These are phyloP conservation scores for Leccinum olivaceopallidum DNA, from an alignment of 768 basidiomycete species.

Conservation along the genomic window DNA sequence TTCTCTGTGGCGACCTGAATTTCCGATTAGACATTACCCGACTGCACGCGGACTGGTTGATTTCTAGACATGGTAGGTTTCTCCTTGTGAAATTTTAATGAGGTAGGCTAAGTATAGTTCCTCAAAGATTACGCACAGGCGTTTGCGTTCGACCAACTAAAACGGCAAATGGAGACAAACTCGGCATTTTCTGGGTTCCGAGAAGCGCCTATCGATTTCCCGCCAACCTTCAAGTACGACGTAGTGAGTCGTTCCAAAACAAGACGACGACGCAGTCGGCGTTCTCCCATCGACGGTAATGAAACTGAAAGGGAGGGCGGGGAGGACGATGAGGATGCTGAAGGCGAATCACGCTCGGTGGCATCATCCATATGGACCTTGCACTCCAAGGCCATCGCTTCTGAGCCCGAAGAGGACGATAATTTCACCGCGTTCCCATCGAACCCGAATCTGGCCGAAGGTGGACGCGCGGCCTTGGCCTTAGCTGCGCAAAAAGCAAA, in stretches of 20 bases:
- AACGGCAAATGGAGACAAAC: constrained; percentile 68
- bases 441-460: constrained; percentile 31
- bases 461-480: constrained; percentile 39
- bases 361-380: constrained; percentile 52
- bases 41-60: constrained; percentile 92
- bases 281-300: constrained; percentile 39
- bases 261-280: constrained; percentile 37
- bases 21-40: constrained; percentile 88
- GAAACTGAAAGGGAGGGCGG: constrained; percentile 41
- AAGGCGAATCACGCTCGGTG: constrained; percentile 51
- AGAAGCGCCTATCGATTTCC: constrained; percentile 81
- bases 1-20: constrained; percentile 90
- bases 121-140: constrained; percentile 77
- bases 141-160: constrained; percentile 87
- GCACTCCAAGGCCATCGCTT: constrained; percentile 36
- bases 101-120: constrained; percentile 9
- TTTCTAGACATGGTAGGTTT: constrained; percentile 69
- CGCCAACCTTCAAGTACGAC: constrained; percentile 95
- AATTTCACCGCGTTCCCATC: constrained; percentile 31
- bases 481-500: constrained; percentile 56
- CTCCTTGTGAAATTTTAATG: neutral
- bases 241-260: constrained; percentile 59
- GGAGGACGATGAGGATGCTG: constrained; percentile 40
- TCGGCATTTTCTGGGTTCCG: constrained; percentile 74
- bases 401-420: constrained; percentile 45